A percentile compares a stretch with the other conserved stretches of the same genome.
Evolutionary conservation across 192 early-diverging fungal genomes (phyloP).

Genomic region (Coemansia sp.): DNA sequence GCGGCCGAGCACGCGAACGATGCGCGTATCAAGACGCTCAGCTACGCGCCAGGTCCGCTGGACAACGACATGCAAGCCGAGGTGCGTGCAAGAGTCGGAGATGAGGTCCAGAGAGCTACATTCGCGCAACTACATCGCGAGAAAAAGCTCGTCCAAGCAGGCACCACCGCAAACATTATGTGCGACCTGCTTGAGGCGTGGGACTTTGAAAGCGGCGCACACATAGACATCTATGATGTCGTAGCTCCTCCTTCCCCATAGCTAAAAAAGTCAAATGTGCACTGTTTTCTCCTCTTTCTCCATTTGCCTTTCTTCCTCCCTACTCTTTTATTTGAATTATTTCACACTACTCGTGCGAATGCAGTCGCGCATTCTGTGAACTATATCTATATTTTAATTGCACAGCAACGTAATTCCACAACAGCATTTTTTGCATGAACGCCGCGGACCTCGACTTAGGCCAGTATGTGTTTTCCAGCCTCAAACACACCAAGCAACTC

Average conservation of each 20-base stretch:
- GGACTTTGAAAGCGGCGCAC: conserved; percentile 61
- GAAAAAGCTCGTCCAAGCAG: conserved; percentile 67
- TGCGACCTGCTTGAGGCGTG: conserved; percentile 61
- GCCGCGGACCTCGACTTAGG: conserved; percentile 34
- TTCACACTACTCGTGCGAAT: background rate
- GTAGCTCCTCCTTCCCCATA: conserved; percentile 8
- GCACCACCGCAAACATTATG: conserved; percentile 63
- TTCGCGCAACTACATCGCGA: conserved; percentile 67
- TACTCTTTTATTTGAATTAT: background rate
- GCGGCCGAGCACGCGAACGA: conserved; percentile 65
- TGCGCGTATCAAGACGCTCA: conserved; percentile 61
- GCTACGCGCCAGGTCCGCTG: conserved; percentile 87
- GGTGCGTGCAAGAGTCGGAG: conserved; percentile 70
- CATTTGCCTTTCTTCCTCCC: background rate
- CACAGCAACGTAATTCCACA: background rate
- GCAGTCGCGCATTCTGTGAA: background rate
- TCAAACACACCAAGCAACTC: background rate
- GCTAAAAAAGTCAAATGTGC: background rate
- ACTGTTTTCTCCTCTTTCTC: background rate
- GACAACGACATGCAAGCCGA: conserved; percentile 79
- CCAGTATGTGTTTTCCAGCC: conserved; percentile 22
- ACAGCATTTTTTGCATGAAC: background rate
- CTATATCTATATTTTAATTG: no score
- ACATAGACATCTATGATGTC: conserved; percentile 70
- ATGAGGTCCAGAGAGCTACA: conserved; percentile 60